Base-by-base conservation (phyloP, 2,329 filamentous ascomycete genomes). In the Epichloe gansuensis region DNA sequence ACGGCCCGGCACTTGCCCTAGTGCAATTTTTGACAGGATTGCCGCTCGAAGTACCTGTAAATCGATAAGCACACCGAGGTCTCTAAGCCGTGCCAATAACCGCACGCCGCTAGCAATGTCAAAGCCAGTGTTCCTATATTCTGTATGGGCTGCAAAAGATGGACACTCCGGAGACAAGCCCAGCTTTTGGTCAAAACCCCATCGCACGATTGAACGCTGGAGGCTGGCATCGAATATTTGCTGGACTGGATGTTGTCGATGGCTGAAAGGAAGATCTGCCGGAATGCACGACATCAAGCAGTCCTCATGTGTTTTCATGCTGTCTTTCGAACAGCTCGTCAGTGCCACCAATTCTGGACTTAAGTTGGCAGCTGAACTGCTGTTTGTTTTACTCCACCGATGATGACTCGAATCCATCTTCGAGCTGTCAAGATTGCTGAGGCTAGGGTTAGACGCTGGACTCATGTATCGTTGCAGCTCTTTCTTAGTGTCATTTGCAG, bases 241-340 rank as follows among this genome's bases (percentile, higher is more conserved):
- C 41, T 66, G 68, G 6, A 79, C 52, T 2, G 76, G 76, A 53
- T 80, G 76, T 12, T 67, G 58, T 1, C 62, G 64, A 50, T 71
- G 68, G 9, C 56, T 54, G 25, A 68, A 60, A 1, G 70, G 66
- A 12, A 78, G 61, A 51, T 78, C 75, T 27, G 59, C 61, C 15
- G 61, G 66, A 47, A 65, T 71, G 49, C 55, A 61, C 15, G 56
- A 52, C 34, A 53, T 56, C 34, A 51, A 52, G 17, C 5, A 31
- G 2, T 38, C 11, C 54, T 49, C 11, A 42, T 12, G 17, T 44
- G 38, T 13, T 5, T 8, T 21, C 11, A n/a, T 27, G 6, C 3
- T 27, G 31, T 44, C 21, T 11, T 12, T 21, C 35, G 23, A 47
- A 39, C 4, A 39, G 12, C n/a, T n/a, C 2, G 12, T 27, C 47